These are phyloP conservation scores for Rhodotorula sp. DNA, from an alignment of 1,284 basidiomycete species.

Conservation along the genomic window DNA sequence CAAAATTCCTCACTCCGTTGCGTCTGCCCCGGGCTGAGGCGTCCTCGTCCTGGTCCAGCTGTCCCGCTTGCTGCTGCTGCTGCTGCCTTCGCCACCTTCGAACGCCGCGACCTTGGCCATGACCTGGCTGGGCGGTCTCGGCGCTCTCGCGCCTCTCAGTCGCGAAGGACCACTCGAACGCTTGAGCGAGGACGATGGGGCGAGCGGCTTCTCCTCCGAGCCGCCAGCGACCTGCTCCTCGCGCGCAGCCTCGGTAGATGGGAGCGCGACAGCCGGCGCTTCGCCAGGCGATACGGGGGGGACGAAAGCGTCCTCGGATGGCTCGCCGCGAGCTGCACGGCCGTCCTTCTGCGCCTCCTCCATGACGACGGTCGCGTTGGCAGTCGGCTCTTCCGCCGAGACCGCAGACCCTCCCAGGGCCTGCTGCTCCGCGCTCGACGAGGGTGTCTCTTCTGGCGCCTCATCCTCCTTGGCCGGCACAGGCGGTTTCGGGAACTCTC, in stretches of 20 bases:
- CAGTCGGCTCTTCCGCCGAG: background rate
- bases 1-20: background rate
- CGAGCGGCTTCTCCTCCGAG: conserved; percentile 3
- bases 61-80: background rate
- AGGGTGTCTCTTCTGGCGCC: background rate
- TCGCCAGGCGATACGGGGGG: background rate
- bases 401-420: no score
- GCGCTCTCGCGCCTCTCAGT: conserved; percentile 22
- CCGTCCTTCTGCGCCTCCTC: background rate
- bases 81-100: background rate
- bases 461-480: background rate
- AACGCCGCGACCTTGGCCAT: background rate
- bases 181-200: conserved; percentile 14
- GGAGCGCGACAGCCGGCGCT: background rate
- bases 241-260: background rate
- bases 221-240: background rate
- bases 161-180: conserved; percentile 4
- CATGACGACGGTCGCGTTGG: background rate
- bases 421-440: background rate
- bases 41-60: conserved; percentile 1
- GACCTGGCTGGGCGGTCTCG: conserved; percentile 17
- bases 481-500: conserved; percentile 1
- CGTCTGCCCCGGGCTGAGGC: background rate
- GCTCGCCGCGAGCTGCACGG: background rate
- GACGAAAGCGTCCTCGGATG: background rate